Base-by-base conservation (phyloP, 2,329 filamentous ascomycete species). In the Clonostachys solani region DNA sequence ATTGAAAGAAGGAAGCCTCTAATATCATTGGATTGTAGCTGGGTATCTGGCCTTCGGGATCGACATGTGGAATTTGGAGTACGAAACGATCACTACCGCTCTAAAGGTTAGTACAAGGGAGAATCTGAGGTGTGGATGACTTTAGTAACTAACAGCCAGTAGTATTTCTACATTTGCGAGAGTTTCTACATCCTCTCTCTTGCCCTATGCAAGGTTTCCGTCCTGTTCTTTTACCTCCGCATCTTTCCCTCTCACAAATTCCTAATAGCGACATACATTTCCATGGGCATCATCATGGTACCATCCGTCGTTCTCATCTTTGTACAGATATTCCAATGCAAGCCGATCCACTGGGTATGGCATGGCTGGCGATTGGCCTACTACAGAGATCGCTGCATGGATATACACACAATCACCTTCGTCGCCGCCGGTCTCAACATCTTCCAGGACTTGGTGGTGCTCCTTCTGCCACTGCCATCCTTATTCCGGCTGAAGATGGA, bases 381-480 rank as follows among this genome's bases (percentile, higher is more conserved):
- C 19, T 49, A 33, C 12, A 43, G 40, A 4, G 43, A 45, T 19
- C 44, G 50, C 16, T 61, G 59, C 42, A 43, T 60, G 18, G 46
- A 56, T 16, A 44, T 56, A 15, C 46, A 54, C 19, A 29, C 44
- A 9, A 62, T 75, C 12, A 65, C 69, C 34, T 72, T 72, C 56
- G 56, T 65, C 16, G 70, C 68, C 34, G 68, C 72, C 1, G 64
- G 59, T 2, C 63, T 77, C 42, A 74, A 75, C 50, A 72, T 75
- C 16, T 60, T 60, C 5, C 65, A 74, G 23, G 76, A 78, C 51
- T 48, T 67, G 33, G 64, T 65, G 53, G 63, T 79, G 8, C 62
- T 77, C 44, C 45, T 59, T 3, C 55, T 78, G 5, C 66, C 75
- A 0, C 53, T 77, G 10, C 68, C 70, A 4, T 65, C 64, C 38